Percentiles rank a stretch among this genome's conserved stretches.
Evolutionary conservation across 257 asterid genomes (phyloP).

Genomic region (Petunia secreta): DNA sequence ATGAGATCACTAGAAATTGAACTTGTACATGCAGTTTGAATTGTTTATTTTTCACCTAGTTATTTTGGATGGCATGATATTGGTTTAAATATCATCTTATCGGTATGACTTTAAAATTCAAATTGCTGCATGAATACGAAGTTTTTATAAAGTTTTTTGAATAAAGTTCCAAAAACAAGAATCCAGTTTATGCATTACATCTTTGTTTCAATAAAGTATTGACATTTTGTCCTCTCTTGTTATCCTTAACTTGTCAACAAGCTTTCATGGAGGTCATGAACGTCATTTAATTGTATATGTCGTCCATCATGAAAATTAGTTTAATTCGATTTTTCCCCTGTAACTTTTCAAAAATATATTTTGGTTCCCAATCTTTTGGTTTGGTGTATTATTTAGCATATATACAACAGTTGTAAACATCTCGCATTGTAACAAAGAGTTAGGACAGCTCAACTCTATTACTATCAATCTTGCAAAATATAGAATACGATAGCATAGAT

Average conservation of each 20-base stretch:
- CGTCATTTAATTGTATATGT: neutral
- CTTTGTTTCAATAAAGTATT: slow-evolving; percentile 18
- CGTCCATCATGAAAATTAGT: neutral
- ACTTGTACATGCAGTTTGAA: neutral
- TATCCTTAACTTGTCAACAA: slow-evolving; percentile 21
- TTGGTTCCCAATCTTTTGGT: neutral
- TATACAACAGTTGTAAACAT: neutral
- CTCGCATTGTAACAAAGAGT: neutral
- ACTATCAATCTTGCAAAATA: neutral
- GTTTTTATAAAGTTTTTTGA: too few species aligned
- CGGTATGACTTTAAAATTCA: neutral
- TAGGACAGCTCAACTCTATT: neutral
- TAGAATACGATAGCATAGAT: neutral
- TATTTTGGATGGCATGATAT: neutral
- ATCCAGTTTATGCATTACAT: too few species aligned
- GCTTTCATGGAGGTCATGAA: slow-evolving; percentile 24
- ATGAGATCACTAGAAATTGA: neutral
- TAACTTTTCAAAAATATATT: neutral
- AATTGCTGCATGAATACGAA: neutral
- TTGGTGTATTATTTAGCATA: too few species aligned
- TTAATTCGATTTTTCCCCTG: neutral
- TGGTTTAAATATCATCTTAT: neutral
- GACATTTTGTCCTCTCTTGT: slow-evolving; percentile 16
- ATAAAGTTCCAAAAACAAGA: too few species aligned
- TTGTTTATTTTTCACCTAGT: neutral